Evolutionary conservation across 2,329 filamentous ascomycete genomes (phyloP), one percentile per base, ranked within the genome.

Genomic region (Aspergillus sp.): DNA sequence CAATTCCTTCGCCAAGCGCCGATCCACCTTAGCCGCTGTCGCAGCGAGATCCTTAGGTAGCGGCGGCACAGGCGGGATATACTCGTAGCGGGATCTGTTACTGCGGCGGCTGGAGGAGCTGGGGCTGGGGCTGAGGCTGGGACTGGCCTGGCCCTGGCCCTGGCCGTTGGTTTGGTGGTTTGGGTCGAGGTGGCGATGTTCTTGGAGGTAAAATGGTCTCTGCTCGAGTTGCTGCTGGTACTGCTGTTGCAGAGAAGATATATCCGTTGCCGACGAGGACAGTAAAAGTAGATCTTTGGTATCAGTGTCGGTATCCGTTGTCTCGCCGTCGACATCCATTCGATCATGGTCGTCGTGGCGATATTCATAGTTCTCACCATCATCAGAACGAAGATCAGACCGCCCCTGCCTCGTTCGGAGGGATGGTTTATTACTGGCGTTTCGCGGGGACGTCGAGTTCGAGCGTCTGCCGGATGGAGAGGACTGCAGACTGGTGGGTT

Each of bases 51-150:
- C 61, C 29, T 65, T 62, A 0, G 68, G 68, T 1, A 71, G 50
- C 2, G 67, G 67, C 10, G 68, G 68, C 2, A 71, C 66, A 9
- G 67, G 68, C 2, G 68, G 68, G 43, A 70, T 63, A 41, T 67
- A 61, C 10, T 63, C 58, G 29, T 64, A 58, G 6, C 48, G 52
- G 7, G 40, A 29, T 43, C 46, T 19, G 19, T 19, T 19, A 19
- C 19, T 26, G 45, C 48, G 26, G 52, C 45, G 43, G 42, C 46
- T 51, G 42, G 44, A 38, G 57, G 51, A 10, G 54, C 48, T 4
- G 45, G 51, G 41, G 40, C 56, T 46, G 28, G 54, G 42, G 28
- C 53, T 43, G 55, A 45, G 8, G 41, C 53, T 32, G 29, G n/a
- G 9, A 7, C 10, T 32, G 30, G 5, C 6, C 8, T 32, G 30